Evolutionary conservation across 495 filamentous ascomycete genomes (phyloP).

Genomic region (Barbatosphaeria neglecta): DNA sequence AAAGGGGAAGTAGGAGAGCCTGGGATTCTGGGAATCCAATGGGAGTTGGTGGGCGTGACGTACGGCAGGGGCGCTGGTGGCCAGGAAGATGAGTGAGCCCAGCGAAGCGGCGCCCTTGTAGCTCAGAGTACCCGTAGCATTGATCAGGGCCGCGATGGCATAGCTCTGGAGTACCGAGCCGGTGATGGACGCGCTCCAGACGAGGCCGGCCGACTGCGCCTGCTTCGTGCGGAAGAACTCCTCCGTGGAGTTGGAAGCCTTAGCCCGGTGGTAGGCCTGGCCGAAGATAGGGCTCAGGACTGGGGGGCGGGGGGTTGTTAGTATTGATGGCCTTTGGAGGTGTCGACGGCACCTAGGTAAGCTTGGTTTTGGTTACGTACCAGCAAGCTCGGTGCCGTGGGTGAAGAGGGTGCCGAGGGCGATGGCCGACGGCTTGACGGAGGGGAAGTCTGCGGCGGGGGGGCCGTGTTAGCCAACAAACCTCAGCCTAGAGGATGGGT

Average conservation of each 20-base stretch:
- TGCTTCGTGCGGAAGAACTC: slow-evolving; percentile 93
- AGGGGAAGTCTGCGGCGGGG: slow-evolving; percentile 59
- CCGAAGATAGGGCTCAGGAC: slow-evolving; percentile 87
- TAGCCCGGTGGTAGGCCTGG: slow-evolving; percentile 87
- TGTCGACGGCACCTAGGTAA: too few species aligned
- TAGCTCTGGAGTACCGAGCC: slow-evolving; percentile 88
- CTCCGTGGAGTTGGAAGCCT: slow-evolving; percentile 85
- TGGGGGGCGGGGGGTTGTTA: slow-evolving; percentile 43
- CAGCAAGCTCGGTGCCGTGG: slow-evolving; percentile 50
- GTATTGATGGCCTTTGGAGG: too few species aligned
- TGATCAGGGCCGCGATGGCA: slow-evolving; percentile 89
- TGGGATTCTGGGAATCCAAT: too few species aligned
- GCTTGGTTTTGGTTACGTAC: too few species aligned
- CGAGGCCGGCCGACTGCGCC: slow-evolving; percentile 71
- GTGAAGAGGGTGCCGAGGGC: slow-evolving; percentile 92
- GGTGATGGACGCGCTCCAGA: slow-evolving; percentile 80
- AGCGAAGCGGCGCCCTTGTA: slow-evolving; percentile 97
- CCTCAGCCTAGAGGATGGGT: too few species aligned
- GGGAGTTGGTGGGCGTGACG: too few species aligned
- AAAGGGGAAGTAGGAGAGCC: too few species aligned
- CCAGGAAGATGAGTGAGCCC: slow-evolving; percentile 81
- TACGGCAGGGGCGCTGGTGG: slow-evolving; percentile 80
- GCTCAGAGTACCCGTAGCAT: slow-evolving; percentile 82
- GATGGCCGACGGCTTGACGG: slow-evolving; percentile 96
- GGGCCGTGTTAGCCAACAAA: slow-evolving; percentile 12